These are phyloP conservation scores for Fusarium xyrophilum DNA, from an alignment of 2,329 filamentous ascomycete species.

Conservation along the genomic window DNA sequence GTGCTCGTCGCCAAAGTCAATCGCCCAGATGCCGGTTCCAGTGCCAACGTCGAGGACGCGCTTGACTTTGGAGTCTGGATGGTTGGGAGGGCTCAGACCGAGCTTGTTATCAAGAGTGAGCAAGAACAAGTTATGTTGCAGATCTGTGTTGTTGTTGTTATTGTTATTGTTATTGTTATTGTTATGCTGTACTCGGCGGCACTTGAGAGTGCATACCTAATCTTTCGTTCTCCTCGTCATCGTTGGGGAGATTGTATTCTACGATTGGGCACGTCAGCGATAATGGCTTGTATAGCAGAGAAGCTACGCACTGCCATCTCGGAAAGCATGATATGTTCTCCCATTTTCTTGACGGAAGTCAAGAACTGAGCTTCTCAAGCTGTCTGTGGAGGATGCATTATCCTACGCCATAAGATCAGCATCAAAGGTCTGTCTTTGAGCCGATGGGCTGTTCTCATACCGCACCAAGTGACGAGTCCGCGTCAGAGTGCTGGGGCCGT, in stretches of 20 bases:
- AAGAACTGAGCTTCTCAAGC: conserved; percentile 12
- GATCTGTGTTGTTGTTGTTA: background rate
- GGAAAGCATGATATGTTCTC: conserved; percentile 18
- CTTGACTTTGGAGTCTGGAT: background rate
- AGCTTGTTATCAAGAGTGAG: conserved; percentile 14
- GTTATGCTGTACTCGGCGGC: background rate
- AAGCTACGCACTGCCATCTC: conserved; percentile 5
- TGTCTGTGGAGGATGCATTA: conserved; percentile 14
- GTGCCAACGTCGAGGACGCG: conserved; percentile 22
- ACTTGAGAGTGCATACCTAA: background rate
- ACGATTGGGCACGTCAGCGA: background rate
- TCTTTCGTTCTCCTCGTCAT: conserved; percentile 10
- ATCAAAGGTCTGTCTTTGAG: too few species aligned
- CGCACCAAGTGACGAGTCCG: background rate
- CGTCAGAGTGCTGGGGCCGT: background rate
- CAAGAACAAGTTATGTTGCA: conserved; percentile 15
- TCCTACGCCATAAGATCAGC: background rate
- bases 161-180: background rate
- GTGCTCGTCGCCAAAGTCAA: conserved; percentile 18
- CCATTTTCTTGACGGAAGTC: conserved; percentile 15
- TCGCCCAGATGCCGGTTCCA: conserved; percentile 17
- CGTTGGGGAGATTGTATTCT: conserved; percentile 22
- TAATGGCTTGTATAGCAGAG: rapidly evolving
- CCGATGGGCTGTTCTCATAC: background rate
- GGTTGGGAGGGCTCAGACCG: conserved; percentile 6